Conservation (phyloP, 1,284 basidiomycete species). For the Schizophyllum amplum region DNA sequence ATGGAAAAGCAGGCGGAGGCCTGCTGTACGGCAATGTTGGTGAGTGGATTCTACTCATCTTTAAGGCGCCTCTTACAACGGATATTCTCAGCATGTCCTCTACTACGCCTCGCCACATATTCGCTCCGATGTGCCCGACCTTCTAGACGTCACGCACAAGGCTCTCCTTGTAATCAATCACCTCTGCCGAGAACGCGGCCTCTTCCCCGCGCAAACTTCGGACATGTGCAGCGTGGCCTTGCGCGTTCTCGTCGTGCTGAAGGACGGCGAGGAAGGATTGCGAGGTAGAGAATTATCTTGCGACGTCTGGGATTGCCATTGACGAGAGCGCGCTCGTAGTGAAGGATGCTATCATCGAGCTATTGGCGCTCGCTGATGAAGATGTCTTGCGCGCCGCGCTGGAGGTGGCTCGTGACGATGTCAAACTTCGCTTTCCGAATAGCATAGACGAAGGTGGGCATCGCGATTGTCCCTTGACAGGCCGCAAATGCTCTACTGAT, state of each 20-base stretch:
- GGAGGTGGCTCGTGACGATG: conserved; percentile 15
- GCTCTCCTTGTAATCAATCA: conserved; percentile 5
- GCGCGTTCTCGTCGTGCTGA: conserved; percentile 25
- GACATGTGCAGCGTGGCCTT: conserved; percentile 27
- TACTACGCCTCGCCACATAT: conserved; percentile 13
- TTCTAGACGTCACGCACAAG: neutral
- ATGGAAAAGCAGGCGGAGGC: conserved; percentile 7
- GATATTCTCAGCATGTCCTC: conserved; percentile 15
- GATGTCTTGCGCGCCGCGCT: conserved; percentile 15
- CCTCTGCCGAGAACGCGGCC: conserved; percentile 2
- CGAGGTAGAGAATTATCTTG: conserved; percentile 20
- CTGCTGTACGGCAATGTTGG: conserved; percentile 15
- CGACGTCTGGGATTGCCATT: neutral
- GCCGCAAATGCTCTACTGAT: neutral
- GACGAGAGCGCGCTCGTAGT: conserved; percentile 20
- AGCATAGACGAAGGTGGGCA: conserved; percentile 22
- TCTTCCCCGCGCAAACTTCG: conserved; percentile 15
- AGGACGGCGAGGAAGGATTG: conserved; percentile 15
- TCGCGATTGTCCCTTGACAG: neutral
- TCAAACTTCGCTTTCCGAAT: conserved; percentile 14
- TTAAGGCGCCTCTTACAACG: neutral
- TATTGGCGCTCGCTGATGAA: conserved; percentile 17
- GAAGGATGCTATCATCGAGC: conserved; percentile 33
- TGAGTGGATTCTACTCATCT: conserved; percentile 2
- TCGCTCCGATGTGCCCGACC: neutral